Evolutionary conservation across 148 eudicot species (phyloP).

Genomic region (Silene conica): DNA sequence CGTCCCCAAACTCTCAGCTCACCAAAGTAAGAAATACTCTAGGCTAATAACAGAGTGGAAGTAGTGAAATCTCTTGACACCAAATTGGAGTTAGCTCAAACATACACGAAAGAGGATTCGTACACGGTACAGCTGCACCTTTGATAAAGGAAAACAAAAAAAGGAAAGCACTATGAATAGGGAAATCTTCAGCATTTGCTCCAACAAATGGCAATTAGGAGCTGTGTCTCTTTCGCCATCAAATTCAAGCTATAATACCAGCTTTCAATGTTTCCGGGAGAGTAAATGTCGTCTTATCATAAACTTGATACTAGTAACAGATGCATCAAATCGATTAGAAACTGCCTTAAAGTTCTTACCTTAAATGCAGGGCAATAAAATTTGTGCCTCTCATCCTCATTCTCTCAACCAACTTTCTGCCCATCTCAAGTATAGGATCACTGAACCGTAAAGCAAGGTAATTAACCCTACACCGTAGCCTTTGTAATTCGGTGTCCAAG

Average conservation of each 20-base stretch:
- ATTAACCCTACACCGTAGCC: conserved; percentile 76
- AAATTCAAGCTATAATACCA: not conserved
- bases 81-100: too few species aligned
- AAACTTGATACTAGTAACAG: conserved; percentile 7
- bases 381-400: conserved; percentile 70
- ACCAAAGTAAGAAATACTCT: too few species aligned
- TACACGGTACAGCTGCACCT: not conserved
- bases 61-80: too few species aligned
- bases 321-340: not conserved
- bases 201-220: conserved; percentile 8
- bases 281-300: conserved; percentile 8
- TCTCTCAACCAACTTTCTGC: conserved; percentile 57
- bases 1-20: too few species aligned
- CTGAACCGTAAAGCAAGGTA: conserved; percentile 74
- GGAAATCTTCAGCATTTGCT: not conserved
- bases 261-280: not conserved
- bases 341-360: conserved; percentile 35
- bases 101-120: not conserved
- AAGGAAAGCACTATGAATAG: not conserved
- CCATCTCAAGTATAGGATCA: conserved; percentile 61
- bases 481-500: conserved; percentile 57
- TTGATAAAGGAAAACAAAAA: not conserved
- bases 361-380: conserved; percentile 69
- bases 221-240: conserved; percentile 15
- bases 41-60: too few species aligned